Evolutionary conservation across 768 basidiomycete species (phyloP).

Genomic region (Clathrus columnatus): DNA sequence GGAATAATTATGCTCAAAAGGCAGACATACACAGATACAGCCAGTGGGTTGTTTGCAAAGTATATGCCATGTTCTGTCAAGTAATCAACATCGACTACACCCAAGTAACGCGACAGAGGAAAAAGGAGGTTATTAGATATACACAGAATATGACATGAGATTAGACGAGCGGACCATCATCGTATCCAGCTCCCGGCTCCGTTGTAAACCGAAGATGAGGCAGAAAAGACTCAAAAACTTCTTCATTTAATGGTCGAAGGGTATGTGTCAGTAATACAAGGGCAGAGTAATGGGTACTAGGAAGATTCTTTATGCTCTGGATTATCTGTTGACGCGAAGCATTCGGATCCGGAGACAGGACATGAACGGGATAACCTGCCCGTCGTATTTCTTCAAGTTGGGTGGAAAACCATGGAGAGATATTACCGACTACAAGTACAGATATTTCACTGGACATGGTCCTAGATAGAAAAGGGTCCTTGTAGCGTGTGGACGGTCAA

Average conservation of each 20-base stretch:
- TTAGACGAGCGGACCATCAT: neutral
- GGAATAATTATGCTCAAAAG: too few species aligned
- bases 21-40: conserved; percentile 13
- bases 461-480: neutral
- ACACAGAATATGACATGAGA: neutral
- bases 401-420: neutral
- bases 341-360: neutral
- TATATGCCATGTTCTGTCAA: conserved; percentile 18
- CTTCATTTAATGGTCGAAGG: neutral
- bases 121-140: neutral
- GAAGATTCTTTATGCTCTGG: neutral
- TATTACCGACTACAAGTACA: neutral
- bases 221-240: neutral
- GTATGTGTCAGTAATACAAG: neutral
- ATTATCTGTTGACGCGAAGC: neutral
- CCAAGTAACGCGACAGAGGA: neutral
- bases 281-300: neutral
- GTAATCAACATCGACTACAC: conserved; percentile 23
- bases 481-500: neutral
- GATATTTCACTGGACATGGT: neutral
- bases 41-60: conserved; percentile 19
- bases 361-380: neutral
- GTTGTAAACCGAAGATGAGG: neutral
- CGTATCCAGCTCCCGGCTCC: conserved; percentile 1
- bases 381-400: neutral